Conservation (phyloP, 2,329 filamentous ascomycete species). For the Cryphonectria carpinicola region DNA sequence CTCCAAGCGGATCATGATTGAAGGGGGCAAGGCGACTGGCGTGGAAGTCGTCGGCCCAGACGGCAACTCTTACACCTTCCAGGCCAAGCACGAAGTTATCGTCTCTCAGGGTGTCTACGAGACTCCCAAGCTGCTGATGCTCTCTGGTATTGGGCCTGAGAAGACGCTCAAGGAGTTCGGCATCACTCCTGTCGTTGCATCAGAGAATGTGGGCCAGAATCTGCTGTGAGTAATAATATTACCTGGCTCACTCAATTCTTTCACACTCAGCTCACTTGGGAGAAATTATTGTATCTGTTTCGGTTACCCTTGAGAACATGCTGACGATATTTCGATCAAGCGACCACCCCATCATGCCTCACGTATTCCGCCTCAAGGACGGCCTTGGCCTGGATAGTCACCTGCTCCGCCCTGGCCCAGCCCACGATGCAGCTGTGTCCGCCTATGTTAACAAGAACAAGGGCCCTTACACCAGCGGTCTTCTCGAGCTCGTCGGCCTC, state of each 20-base stretch:
- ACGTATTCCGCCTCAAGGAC: constrained; percentile 51
- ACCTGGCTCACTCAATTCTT: no score
- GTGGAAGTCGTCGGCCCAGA: constrained; percentile 48
- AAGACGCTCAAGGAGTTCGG: constrained; percentile 54
- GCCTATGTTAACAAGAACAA: constrained; percentile 44
- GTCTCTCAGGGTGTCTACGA: constrained; percentile 61
- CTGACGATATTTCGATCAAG: not conserved
- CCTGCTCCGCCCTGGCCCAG: constrained; percentile 43
- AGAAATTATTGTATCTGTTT: not conserved
- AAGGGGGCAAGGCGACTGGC: constrained; percentile 47
- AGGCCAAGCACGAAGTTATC: constrained; percentile 53
- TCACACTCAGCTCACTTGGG: no score
- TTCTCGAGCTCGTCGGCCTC: constrained; percentile 58
- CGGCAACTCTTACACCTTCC: constrained; percentile 48
- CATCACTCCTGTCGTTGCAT: constrained; percentile 59
- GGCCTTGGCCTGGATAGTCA: constrained; percentile 45
- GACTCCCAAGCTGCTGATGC: constrained; percentile 66
- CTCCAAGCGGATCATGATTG: constrained; percentile 57
- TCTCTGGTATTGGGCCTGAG: constrained; percentile 64
- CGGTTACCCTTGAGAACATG: not conserved
- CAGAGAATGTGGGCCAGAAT: constrained; percentile 67
- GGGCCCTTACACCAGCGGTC: constrained; percentile 45
- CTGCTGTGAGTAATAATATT: constrained; percentile 44
- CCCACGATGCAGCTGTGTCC: constrained; percentile 40
- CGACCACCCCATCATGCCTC: constrained; percentile 61